These are phyloP conservation scores for Porpolomopsis calyptriformis DNA, from an alignment of 768 basidiomycete genomes.

Conservation along the genomic window DNA sequence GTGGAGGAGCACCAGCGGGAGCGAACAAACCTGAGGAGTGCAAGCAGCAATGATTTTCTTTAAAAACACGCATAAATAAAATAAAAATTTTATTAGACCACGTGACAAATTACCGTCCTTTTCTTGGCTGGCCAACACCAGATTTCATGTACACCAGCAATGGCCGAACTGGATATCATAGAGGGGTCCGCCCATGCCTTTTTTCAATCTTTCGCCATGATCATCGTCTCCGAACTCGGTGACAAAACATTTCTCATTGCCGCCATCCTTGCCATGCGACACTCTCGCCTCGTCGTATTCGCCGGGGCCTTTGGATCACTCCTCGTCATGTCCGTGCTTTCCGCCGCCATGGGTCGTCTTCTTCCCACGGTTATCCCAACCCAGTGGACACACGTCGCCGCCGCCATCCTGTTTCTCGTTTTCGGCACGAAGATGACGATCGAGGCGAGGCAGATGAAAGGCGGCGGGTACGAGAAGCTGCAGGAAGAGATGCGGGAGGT, in stretches of 20 bases:
- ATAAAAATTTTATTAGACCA: too few species aligned
- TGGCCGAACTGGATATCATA: too few species aligned
- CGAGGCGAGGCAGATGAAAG: slow-evolving; percentile 74
- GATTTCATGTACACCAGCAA: too few species aligned
- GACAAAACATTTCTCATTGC: slow-evolving; percentile 93
- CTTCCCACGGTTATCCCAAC: slow-evolving; percentile 75
- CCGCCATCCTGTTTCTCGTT: slow-evolving; percentile 75
- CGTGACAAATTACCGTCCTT: too few species aligned
- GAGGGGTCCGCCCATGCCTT: too few species aligned
- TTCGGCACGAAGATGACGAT: slow-evolving; percentile 86
- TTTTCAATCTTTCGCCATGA: slow-evolving; percentile 76
- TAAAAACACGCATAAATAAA: too few species aligned
- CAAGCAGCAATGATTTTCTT: slow-evolving; percentile 64
- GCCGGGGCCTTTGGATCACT: slow-evolving; percentile 82
- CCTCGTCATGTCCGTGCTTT: slow-evolving; percentile 86
- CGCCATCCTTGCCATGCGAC: slow-evolving; percentile 82
- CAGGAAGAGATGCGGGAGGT: slow-evolving; percentile 93
- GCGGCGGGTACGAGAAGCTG: slow-evolving; percentile 65
- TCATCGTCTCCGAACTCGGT: slow-evolving; percentile 86
- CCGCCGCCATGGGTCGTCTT: slow-evolving; percentile 86
- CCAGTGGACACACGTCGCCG: slow-evolving; percentile 57
- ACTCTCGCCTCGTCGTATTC: slow-evolving; percentile 79
- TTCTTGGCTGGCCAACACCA: too few species aligned
- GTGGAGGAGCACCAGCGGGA: slow-evolving; percentile 28
- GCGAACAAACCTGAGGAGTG: slow-evolving; percentile 76